Base-by-base conservation (phyloP, 305 asterid species). In the Plantago lanceolata region DNA sequence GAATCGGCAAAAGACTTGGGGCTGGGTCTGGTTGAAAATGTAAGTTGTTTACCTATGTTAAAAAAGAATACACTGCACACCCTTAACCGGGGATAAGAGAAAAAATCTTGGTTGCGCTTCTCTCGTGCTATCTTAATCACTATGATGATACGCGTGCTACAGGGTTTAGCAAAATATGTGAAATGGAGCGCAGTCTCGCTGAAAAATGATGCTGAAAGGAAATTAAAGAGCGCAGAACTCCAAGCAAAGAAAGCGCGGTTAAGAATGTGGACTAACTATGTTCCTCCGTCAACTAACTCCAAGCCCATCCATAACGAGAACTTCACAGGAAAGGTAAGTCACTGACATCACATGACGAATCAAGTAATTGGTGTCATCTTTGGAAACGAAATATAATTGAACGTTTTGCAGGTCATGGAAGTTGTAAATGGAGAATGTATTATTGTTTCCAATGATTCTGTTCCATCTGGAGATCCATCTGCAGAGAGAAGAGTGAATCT, bases 281-380 rank as follows among this genome's bases (percentile, higher is more conserved):
- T 86, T 26, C 96, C 96, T 61, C 99, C 99, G 43, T 85, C 83
- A 3, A 74, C 99, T 26, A 88, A 90, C 82, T 94, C 97, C 19
- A 94, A 88, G 85, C 96, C 97, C 71, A 94, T 94, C 72, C 96
- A 86, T 78, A 94, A 90, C 80, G 97, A 93, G 76, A 90, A 88
- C 75, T 94, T 94, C 68, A 82, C 88, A 0, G 99, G 99, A 81
- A 94, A 88, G 78, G 99, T 90, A 60, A 45, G 89, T 76, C 65
- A 15, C 35, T 31, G 59, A 31, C 24, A n/a, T 64, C 66, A 31
- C 29, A 55, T 53, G 7, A 17, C 67, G 62, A 47, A 47, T 50
- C 0, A 63, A 19, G 11, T 0, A 3, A 24, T 62, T 40, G 16
- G 47, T 66, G 15, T 59, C 5, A 43, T 18, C 48, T 21, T 67